Conservation (phyloP, 495 filamentous ascomycete species). For the Tetracladium setigerum region DNA sequence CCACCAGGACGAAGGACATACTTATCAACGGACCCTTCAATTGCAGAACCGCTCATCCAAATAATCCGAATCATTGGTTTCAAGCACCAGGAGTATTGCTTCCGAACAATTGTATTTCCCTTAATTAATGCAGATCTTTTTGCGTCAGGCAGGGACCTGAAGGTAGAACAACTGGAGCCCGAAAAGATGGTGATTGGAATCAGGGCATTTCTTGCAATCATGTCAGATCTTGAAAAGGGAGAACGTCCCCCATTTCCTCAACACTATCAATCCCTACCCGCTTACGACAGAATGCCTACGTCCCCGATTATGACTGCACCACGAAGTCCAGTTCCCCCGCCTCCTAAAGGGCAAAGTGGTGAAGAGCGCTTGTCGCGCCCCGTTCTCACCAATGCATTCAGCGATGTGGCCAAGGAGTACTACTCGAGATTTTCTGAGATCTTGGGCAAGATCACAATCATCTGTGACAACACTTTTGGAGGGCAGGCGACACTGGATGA, state of each 20-base stretch:
- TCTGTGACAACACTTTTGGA: conserved; percentile 94
- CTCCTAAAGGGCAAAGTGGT: conserved; percentile 21
- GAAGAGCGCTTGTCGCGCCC: conserved; percentile 63
- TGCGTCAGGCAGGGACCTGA: conserved; percentile 66
- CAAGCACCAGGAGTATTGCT: conserved; percentile 88
- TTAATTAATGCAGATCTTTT: conserved; percentile 89
- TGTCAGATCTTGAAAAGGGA: conserved; percentile 87
- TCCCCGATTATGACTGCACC: conserved; percentile 46
- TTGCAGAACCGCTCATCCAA: conserved; percentile 84
- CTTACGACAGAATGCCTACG: conserved; percentile 38
- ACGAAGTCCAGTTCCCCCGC: conserved; percentile 22
- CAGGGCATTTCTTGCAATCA: conserved; percentile 81
- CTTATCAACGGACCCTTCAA: conserved; percentile 68
- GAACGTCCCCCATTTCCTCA: conserved; percentile 79
- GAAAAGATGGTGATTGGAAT: conserved; percentile 97
- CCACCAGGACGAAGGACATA: conserved; percentile 69
- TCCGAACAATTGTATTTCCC: conserved; percentile 86
- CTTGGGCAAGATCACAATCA: conserved; percentile 86
- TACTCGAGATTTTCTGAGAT: conserved; percentile 91
- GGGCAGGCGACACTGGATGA: conserved; percentile 93
- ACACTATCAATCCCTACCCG: conserved; percentile 35
- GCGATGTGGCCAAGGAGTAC: conserved; percentile 69
- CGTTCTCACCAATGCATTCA: conserved; percentile 64
- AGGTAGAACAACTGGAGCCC: conserved; percentile 87
- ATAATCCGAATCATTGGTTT: conserved; percentile 92